Base-by-base conservation (phyloP, 345 rosid genomes). In the Bruguiera parviflora region DNA sequence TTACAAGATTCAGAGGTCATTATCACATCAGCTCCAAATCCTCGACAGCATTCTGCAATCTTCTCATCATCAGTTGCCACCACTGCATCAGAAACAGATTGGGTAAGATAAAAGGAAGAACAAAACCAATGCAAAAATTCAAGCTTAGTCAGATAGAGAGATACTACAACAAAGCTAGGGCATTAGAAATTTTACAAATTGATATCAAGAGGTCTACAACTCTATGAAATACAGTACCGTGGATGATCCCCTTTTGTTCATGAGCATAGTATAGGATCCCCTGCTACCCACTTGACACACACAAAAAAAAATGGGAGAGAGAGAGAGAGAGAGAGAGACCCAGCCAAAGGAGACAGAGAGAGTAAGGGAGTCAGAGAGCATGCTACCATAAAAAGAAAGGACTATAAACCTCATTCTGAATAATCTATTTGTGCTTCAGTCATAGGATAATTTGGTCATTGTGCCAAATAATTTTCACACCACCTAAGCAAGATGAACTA, bases 1-100 rank as follows among this genome's bases (percentile, higher is more conserved):
- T 66, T 86, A 68, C 98, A 92, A 75, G 96, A 86, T 78, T 90
- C 96, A 15, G 96, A 90, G 66, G 99, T 95, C 99, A 95, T 90
- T 68, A 95, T 76, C 43, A 95, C 99, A 85, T 90, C 93, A 24
- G 98, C 96, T 10, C 96, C 99, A 82, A 95, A 88, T 58, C 90
- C 88, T 73, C 92, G 91, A 81, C 99, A 95, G 28, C 99, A 95
- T 65, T 88, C 94, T 18, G 96, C 98, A 6, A 95, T 90, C 81
- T 81, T 83, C 67, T 89, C 90, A 65, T 95, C 96, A 83, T 95
- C 99, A 2, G 97, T 95, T 10, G 97, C 98, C 72, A 92, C 97
- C 85, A 95, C 98, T 92, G 79, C 62, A 75, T 47, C 43, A 73
- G 49, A 8, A 78, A 29, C 5, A 37, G 61, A 13, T 2, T 29